phyloP scores from a whole-genome alignment of 129 eudicot species.

The Flaveria sonorensis region DNA sequence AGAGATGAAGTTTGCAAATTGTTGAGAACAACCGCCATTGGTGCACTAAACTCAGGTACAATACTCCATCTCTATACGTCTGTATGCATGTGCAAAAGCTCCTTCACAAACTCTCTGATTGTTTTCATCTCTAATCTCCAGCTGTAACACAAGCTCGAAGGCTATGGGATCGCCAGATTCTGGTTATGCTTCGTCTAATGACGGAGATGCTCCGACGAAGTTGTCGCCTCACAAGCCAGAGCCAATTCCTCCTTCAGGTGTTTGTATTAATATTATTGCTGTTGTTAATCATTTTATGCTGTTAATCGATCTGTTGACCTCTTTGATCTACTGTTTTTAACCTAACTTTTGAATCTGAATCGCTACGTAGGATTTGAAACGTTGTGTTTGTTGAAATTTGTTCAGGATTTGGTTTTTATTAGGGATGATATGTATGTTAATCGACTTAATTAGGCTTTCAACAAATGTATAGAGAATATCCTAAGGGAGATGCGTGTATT shows the following conservation, averaged over 20 bases:
- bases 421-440: neutral
- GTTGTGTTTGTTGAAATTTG: neutral
- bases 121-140: constrained; percentile 4
- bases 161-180: constrained; percentile 57
- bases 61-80: neutral
- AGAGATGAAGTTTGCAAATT: constrained; percentile 30
- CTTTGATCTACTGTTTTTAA: constrained; percentile 35
- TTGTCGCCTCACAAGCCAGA: constrained; percentile 50
- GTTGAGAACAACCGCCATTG: constrained; percentile 12
- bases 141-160: constrained; percentile 13
- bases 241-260: constrained; percentile 35
- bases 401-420: neutral
- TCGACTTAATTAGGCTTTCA: neutral
- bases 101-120: neutral
- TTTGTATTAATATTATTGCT: constrained; percentile 10
- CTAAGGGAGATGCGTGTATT: neutral
- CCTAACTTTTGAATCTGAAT: neutral
- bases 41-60: neutral
- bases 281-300: neutral
- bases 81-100: neutral
- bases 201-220: constrained; percentile 43
- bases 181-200: constrained; percentile 56
- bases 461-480: neutral
- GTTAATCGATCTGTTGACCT: constrained; percentile 27
- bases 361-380: neutral